Conservation (phyloP, 2,329 filamentous ascomycete genomes). For the Diaporthe citriasiana region DNA sequence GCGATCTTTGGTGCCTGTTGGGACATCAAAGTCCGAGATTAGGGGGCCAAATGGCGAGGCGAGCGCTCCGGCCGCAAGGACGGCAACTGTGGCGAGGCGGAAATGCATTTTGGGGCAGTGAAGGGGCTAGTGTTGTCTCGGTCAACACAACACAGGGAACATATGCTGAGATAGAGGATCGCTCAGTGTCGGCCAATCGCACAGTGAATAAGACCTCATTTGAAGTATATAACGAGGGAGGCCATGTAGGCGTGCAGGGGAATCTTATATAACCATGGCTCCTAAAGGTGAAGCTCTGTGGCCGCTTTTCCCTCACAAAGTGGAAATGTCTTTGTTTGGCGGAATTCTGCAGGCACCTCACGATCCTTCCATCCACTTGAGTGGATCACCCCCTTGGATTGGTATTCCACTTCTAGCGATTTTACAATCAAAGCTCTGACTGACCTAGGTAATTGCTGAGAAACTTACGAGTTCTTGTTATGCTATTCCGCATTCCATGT, state of each 20-base stretch:
- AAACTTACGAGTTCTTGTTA: not conserved
- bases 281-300: not conserved
- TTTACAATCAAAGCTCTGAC: not conserved
- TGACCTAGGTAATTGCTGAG: not conserved
- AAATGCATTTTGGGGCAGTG: slow-evolving; percentile 9
- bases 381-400: not conserved
- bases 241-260: not conserved
- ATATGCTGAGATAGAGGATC: not conserved
- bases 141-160: not conserved
- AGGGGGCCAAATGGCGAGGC: slow-evolving; percentile 18
- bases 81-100: not conserved
- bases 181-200: too few species aligned
- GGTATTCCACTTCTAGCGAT: not conserved
- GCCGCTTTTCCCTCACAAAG: not conserved
- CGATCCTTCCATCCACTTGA: not conserved
- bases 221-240: not conserved
- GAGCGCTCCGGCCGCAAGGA: slow-evolving; percentile 18
- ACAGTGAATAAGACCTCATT: not conserved
- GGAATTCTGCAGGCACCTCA: not conserved
- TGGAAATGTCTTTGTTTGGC: slow-evolving; percentile 1
- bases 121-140: not conserved
- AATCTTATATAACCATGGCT: not conserved
- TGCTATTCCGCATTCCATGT: not conserved
- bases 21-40: not conserved
- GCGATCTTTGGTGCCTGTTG: not conserved